Conservation (phyloP, 208 protist species). For the Wallacemonas sp. region DNA sequence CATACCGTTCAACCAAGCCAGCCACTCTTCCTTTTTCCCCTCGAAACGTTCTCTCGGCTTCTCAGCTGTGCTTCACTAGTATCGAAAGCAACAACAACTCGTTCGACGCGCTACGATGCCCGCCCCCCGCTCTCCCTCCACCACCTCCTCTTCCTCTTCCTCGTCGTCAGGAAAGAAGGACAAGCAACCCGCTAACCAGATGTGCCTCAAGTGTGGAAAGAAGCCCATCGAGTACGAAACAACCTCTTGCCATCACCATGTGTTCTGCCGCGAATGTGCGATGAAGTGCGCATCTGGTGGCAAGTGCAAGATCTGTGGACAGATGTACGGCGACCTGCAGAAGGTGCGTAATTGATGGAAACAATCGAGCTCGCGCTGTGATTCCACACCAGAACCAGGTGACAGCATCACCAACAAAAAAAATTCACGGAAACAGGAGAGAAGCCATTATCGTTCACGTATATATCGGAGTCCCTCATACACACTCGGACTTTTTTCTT, state of each 20-base stretch:
- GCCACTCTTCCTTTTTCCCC: no score
- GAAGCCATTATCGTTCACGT: no score
- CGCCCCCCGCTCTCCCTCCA: background rate
- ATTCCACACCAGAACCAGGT: no score
- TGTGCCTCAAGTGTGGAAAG: slow-evolving; percentile 77
- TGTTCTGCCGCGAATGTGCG: slow-evolving; percentile 83
- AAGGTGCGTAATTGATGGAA: slow-evolving; percentile 23
- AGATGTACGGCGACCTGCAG: slow-evolving; percentile 67
- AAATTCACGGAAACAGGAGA: background rate
- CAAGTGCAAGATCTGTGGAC: slow-evolving; percentile 78
- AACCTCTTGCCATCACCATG: slow-evolving; percentile 63
- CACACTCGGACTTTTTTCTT: no score
- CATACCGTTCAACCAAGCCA: no score
- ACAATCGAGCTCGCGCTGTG: no score
- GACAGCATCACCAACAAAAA: background rate
- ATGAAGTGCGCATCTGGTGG: slow-evolving; percentile 92
- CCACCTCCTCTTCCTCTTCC: slow-evolving; percentile 21
- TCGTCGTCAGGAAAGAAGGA: background rate
- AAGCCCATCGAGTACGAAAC: slow-evolving; percentile 66
- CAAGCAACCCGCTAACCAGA: background rate
- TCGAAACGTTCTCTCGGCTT: no score
- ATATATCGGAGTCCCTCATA: no score
- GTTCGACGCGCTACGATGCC: no score
- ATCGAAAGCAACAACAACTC: no score
- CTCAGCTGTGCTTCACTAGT: no score